phyloP scores from a whole-genome alignment of 352 stramenopile species.

The Phytophthora citricola region DNA sequence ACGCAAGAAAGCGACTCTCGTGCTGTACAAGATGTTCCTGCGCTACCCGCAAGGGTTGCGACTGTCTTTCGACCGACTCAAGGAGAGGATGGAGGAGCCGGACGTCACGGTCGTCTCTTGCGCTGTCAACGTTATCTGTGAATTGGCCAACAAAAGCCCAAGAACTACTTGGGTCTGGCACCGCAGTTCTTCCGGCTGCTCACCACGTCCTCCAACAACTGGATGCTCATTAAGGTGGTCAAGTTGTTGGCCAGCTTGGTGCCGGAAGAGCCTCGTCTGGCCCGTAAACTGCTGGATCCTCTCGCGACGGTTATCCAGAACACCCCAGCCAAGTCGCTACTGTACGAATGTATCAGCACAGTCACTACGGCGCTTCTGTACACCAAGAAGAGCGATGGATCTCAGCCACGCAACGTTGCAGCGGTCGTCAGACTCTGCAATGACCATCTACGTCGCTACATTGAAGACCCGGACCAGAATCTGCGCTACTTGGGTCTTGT shows the following conservation, averaged over 20 bases:
- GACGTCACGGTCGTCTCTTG: constrained; percentile 97
- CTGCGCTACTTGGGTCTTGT: constrained; percentile 99
- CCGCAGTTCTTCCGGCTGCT: constrained; percentile 99
- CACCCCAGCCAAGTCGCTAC: constrained; percentile 97
- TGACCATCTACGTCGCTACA: constrained; percentile 95
- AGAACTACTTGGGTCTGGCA: constrained; percentile 98
- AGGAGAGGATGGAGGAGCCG: constrained; percentile 95
- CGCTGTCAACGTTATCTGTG: constrained; percentile 99
- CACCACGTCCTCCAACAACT: constrained; percentile 99
- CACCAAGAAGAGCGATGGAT: constrained; percentile 96
- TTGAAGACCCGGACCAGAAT: constrained; percentile 99
- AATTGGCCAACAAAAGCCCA: constrained; percentile 99
- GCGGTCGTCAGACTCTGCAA: constrained; percentile 96
- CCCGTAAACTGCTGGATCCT: constrained; percentile 98
- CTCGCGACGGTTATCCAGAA: constrained; percentile 97
- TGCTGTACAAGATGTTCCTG: constrained; percentile 99
- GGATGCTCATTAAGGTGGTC: constrained; percentile 99
- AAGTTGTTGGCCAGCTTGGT: constrained; percentile 98
- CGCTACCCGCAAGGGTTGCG: constrained; percentile 98
- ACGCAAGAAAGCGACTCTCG: constrained; percentile 98
- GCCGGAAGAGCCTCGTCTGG: constrained; percentile 97
- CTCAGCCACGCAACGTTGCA: constrained; percentile 92
- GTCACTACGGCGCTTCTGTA: constrained; percentile 97
- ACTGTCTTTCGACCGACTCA: constrained; percentile 98
- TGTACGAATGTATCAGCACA: constrained; percentile 98